Evolutionary conservation across 495 filamentous ascomycete species (phyloP), one percentile per base, ranked within the genome.

Genomic region (Podospora pseudopauciseta): DNA sequence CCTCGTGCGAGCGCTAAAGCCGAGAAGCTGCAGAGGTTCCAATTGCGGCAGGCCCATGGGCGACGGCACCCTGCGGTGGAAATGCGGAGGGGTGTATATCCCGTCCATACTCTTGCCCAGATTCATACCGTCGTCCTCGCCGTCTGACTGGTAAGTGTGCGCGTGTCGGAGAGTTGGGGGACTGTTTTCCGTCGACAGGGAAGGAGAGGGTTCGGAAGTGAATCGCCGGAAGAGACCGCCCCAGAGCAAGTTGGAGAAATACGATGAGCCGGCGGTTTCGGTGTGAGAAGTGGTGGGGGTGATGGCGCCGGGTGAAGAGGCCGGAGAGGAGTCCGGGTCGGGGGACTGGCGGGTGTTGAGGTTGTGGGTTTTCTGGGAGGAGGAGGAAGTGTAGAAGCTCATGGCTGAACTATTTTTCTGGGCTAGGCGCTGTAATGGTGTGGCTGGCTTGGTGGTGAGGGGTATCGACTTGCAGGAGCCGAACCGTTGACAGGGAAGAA

Each of bases 11-110:
- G 72, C 68, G 57, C 73, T 69, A 68, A 80, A 84, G 18, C 82
- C 82, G 9, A 64, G 67, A 34, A 84, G 71, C 56, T 69, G 61
- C n/a, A 84, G 60, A 2, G 82, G 82, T 60, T 83, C 81, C 30
- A 83, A 77, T 49, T 80, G 81, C 28, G 80, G 81, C 7, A 77
- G 76, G 7, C 74, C 74, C 61, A 81, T 77, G 5, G 80, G 81
- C 11, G 81, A 80, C 0, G 76, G 70, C 0, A 78, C 76, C 30
- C 79, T 64, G 34, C 68, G 67, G 26, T 63, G 60, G 32, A 65
- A 72, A 13, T 75, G 66, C 0, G 77, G 80, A 7, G 81, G 78
- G 16, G 71, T 75, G 74, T 80, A 80, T n/a, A 76, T 76, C n/a
- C 76, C 76, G 64, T 78, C 75, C 28, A 81, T 63, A 11, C 39